phyloP scores from a whole-genome alignment of 768 basidiomycete genomes.

The Mycena kentingensis region DNA sequence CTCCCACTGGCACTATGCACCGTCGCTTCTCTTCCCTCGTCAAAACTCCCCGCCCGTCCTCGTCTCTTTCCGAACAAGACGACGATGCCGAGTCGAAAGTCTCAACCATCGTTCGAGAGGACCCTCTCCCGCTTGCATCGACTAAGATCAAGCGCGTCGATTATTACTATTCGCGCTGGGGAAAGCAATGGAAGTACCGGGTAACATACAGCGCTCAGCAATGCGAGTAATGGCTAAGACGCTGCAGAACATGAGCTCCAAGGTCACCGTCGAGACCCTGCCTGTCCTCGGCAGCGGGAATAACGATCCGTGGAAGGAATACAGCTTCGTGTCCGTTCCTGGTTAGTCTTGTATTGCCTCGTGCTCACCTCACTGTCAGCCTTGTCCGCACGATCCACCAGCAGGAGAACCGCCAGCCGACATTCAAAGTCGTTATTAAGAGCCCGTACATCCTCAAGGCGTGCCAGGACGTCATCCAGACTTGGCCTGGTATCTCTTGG shows the following conservation, averaged over 20 bases:
- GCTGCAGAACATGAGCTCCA: slow-evolving; percentile 52
- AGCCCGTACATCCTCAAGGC: slow-evolving; percentile 58
- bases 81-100: slow-evolving; percentile 38
- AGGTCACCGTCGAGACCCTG: slow-evolving; percentile 50
- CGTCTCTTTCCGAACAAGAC: slow-evolving; percentile 8
- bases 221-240: not conserved
- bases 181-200: slow-evolving; percentile 58
- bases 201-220: slow-evolving; percentile 28
- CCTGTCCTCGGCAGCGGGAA: slow-evolving; percentile 40
- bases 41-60: slow-evolving; percentile 24
- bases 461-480: slow-evolving; percentile 58
- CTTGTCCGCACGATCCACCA: slow-evolving; percentile 54
- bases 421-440: slow-evolving; percentile 58
- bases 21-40: slow-evolving; percentile 30
- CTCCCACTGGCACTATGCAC: slow-evolving; percentile 28
- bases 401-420: slow-evolving; percentile 41
- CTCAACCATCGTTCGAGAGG: slow-evolving; percentile 38
- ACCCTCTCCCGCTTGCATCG: slow-evolving; percentile 43
- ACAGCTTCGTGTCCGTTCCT: slow-evolving; percentile 49
- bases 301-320: slow-evolving; percentile 61
- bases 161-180: slow-evolving; percentile 60
- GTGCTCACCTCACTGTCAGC: slow-evolving; percentile 28
- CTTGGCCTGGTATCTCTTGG: slow-evolving; percentile 65
- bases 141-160: slow-evolving; percentile 64
- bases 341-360: not conserved